These are phyloP conservation scores for Phytophthora idaei DNA, from an alignment of 352 stramenopile genomes.

Conservation along the genomic window DNA sequence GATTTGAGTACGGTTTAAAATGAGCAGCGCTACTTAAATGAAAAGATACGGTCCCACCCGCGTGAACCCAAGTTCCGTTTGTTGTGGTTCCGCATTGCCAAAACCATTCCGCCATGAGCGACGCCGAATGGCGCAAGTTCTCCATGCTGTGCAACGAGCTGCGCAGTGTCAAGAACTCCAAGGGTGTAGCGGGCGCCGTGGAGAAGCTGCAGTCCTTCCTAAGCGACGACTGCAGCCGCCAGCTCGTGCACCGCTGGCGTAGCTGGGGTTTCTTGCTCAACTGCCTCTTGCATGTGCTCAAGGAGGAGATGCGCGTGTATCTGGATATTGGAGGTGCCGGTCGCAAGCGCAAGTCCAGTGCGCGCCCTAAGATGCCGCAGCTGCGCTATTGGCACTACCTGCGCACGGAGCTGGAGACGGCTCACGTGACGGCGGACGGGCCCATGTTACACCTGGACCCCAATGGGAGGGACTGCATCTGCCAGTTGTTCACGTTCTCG, in stretches of 20 bases:
- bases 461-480: constrained; percentile 69
- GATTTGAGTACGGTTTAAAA: no score
- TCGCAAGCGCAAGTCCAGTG: constrained; percentile 37
- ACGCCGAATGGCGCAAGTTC: constrained; percentile 56
- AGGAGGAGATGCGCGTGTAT: constrained; percentile 53
- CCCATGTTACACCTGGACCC: constrained; percentile 70
- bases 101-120: not conserved
- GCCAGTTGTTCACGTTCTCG: constrained; percentile 63
- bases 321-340: constrained; percentile 21
- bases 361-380: constrained; percentile 43
- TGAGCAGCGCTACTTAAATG: no score
- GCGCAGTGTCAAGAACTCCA: constrained; percentile 45
- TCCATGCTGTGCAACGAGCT: constrained; percentile 51
- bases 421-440: constrained; percentile 53
- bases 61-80: no score
- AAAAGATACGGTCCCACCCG: no score
- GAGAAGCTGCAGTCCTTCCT: constrained; percentile 58
- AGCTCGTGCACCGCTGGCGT: constrained; percentile 75
- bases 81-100: no score
- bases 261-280: constrained; percentile 69
- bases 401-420: constrained; percentile 61
- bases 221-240: constrained; percentile 47
- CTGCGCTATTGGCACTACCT: constrained; percentile 66
- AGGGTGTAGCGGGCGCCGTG: constrained; percentile 38
- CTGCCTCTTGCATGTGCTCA: constrained; percentile 53